A percentile compares a stretch with the other conserved stretches of the same genome.
Conservation (phyloP, 257 asterid genomes). For the Nemophila menziesii region DNA sequence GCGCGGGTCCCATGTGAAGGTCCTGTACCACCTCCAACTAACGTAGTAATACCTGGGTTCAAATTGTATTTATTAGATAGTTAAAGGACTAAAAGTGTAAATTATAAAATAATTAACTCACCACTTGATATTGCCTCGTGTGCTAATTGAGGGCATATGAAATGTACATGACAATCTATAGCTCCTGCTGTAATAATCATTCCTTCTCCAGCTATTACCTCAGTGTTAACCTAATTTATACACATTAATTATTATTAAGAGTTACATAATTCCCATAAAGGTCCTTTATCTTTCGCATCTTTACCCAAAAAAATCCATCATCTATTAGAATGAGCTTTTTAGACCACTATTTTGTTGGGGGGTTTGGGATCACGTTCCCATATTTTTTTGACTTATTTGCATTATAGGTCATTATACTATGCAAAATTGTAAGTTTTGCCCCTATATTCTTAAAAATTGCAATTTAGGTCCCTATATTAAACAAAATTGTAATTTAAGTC, state of each 20-base stretch:
- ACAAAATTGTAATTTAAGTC: too few species aligned
- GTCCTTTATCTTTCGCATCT: too few species aligned
- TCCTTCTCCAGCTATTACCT: conserved; percentile 96
- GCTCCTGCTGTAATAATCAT: conserved; percentile 93
- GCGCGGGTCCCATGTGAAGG: conserved; percentile 97
- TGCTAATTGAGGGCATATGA: conserved; percentile 92
- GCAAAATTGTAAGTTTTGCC: too few species aligned
- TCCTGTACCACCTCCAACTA: conserved; percentile 99
- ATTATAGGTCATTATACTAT: too few species aligned
- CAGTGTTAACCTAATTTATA: conserved; percentile 63
- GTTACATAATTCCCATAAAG: too few species aligned
- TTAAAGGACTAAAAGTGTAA: not conserved
- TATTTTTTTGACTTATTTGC: too few species aligned
- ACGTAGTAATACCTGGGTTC: conserved; percentile 61
- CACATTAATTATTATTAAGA: conserved; percentile 7
- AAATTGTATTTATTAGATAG: not conserved
- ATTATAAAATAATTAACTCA: conserved; percentile 18
- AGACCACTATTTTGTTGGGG: too few species aligned
- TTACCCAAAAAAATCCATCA: too few species aligned
- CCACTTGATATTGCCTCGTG: conserved; percentile 93
- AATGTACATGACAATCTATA: conserved; percentile 93
- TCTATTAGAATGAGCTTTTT: too few species aligned
- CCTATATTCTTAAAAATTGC: too few species aligned
- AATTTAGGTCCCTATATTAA: too few species aligned
- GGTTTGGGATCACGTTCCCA: too few species aligned